A percentile compares a stretch with the other conserved stretches of the same genome.
Evolutionary conservation across 2,329 filamentous ascomycete genomes (phyloP).

Genomic region (Nemania diffusa): DNA sequence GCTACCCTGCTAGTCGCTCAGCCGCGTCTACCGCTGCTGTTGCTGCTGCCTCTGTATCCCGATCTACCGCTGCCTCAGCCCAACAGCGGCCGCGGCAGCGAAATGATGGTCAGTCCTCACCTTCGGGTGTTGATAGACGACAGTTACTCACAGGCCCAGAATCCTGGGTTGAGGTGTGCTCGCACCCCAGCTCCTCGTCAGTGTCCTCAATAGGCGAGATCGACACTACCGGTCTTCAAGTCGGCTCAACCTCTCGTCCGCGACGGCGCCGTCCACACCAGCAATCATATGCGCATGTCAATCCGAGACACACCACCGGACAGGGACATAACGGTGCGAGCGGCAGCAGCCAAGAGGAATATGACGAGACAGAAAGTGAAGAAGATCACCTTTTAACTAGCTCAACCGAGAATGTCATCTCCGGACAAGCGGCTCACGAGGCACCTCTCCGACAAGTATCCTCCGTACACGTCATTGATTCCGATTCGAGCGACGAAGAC

Average conservation of each 20-base stretch:
- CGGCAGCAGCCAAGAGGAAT: constrained; percentile 88
- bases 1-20: constrained; percentile 38
- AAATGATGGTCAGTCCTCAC: constrained; percentile 45
- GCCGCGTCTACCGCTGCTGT: constrained; percentile 33
- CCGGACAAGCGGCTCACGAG: constrained; percentile 47
- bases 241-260: constrained; percentile 72
- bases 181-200: constrained; percentile 92
- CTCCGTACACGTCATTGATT: constrained; percentile 52
- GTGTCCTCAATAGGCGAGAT: constrained; percentile 87
- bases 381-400: constrained; percentile 75
- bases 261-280: constrained; percentile 64
- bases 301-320: constrained; percentile 49
- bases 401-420: constrained; percentile 64
- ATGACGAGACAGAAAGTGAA: constrained; percentile 92
- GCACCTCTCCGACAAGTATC: constrained; percentile 51
- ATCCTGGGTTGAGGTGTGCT: constrained; percentile 95
- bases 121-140: constrained; percentile 19
- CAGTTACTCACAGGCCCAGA: constrained; percentile 64
- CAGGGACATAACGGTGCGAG: constrained; percentile 52
- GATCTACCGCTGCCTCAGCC: constrained; percentile 31
- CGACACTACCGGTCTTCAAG: constrained; percentile 85
- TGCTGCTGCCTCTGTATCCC: constrained; percentile 16
- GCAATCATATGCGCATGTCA: constrained; percentile 41
- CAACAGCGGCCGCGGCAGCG: constrained; percentile 43
- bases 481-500: constrained; percentile 62